Base-by-base conservation (phyloP, 2,329 filamentous ascomycete genomes). In the Clarireedia sp. region DNA sequence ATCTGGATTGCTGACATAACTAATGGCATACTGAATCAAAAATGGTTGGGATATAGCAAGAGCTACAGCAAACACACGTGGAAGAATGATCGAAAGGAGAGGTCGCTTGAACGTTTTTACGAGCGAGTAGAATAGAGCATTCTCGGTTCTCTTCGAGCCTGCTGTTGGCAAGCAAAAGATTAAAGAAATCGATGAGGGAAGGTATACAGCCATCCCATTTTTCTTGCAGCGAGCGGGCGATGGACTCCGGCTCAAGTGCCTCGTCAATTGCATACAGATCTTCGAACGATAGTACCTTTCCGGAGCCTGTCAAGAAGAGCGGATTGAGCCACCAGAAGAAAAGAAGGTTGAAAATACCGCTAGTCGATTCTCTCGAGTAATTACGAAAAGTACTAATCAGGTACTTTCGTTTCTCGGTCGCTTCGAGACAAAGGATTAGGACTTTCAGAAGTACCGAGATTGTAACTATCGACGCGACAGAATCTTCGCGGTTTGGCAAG, bases 321-420 rank as follows among this genome's bases (percentile, higher is more conserved):
- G 58, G 59, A 53, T 70, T 71, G 1, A 73, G 54, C 71, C 70
- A 73, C 62, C 63, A 70, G 55, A 71, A 70, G 36, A 72, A 58
- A n/a, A 65, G 63, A 21, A 66, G 63, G 29, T 59, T 67, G 41
- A 71, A 65, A 12, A 72, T 62, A 5, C 69, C 65, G 41, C 64
- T 66, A 3, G 63, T 68, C 16, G 67, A 63, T 56, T 73, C 71
- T 1, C 59, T 60, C 6, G 62, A 54, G 24, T 58, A 57, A 4
- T 36, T 37, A 14, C 55, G 55, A 43, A 65, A 64, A 8, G 56
- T 52, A 6, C 45, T 44, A 19, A 48, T 54, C 4, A 67, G 52
- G n/a, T 51, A 57, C 2, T n/a, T 17, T 1, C 41, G 45, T 47
- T 67, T 66, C 19, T 54, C 57, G 14, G 51, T 47, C n/a, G 57